Evolutionary conservation across 805 yeast genomes (phyloP).

Genomic region (Kregervanrija delftensis): DNA sequence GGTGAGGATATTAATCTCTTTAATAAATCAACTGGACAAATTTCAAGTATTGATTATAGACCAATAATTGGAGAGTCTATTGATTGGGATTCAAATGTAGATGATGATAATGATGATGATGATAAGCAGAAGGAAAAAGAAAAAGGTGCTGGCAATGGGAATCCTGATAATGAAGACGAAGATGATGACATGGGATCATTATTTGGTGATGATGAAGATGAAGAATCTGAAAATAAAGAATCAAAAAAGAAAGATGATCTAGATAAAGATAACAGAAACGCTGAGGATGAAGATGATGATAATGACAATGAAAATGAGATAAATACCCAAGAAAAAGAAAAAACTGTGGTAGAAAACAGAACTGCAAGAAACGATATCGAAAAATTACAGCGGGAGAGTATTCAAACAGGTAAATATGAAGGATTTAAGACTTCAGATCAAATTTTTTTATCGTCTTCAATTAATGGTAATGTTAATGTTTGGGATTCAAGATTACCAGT

Average conservation of each 20-base stretch:
- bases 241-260: slow-evolving; percentile 12
- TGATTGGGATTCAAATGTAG: slow-evolving; percentile 12
- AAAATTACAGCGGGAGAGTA: slow-evolving; percentile 40
- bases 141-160: slow-evolving; percentile 24
- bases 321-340: slow-evolving; percentile 1
- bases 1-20: slow-evolving; percentile 50
- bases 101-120: slow-evolving; percentile 25
- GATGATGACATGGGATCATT: slow-evolving; percentile 31
- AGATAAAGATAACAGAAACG: slow-evolving; percentile 9
- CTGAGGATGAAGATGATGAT: slow-evolving; percentile 16
- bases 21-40: slow-evolving; percentile 64
- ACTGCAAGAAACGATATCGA: slow-evolving; percentile 10
- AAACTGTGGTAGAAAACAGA: background rate
- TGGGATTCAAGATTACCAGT: slow-evolving; percentile 68
- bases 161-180: slow-evolving; percentile 9
- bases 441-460: slow-evolving; percentile 69
- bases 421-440: slow-evolving; percentile 29
- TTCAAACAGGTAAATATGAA: slow-evolving; percentile 20
- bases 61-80: slow-evolving; percentile 48
- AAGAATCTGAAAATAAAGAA: slow-evolving; percentile 11
- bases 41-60: slow-evolving; percentile 67
- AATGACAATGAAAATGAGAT: slow-evolving; percentile 31
- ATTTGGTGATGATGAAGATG: slow-evolving; percentile 41
- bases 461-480: slow-evolving; percentile 72
- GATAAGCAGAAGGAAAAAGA: background rate